Conservation (phyloP, 768 basidiomycete species). For the Mycena galopus region DNA sequence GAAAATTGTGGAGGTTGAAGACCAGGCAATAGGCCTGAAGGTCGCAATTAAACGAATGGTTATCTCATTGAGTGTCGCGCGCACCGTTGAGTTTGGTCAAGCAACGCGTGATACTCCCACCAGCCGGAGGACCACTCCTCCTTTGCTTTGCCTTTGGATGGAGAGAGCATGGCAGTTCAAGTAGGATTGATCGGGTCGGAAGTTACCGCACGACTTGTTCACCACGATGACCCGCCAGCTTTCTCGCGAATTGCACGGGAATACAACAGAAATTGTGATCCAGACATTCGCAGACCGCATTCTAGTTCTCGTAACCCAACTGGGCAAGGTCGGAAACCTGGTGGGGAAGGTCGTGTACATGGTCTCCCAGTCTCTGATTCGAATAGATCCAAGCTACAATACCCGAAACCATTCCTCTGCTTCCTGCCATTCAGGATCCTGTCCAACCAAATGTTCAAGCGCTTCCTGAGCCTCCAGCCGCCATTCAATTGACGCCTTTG, state of each 20-base stretch:
- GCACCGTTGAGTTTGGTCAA: slow-evolving; percentile 69
- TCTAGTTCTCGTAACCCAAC: slow-evolving; percentile 90
- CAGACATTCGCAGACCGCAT: slow-evolving; percentile 86
- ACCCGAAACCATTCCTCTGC: slow-evolving; percentile 71
- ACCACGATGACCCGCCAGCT: slow-evolving; percentile 63
- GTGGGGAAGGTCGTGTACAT: slow-evolving; percentile 56
- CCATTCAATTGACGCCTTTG: slow-evolving; percentile 81
- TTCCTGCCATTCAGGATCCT: slow-evolving; percentile 53
- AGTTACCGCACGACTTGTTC: neutral
- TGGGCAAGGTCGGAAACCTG: slow-evolving; percentile 91
- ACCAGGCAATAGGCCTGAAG: slow-evolving; percentile 79
- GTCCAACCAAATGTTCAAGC: slow-evolving; percentile 48
- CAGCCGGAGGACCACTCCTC: slow-evolving; percentile 75
- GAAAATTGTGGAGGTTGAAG: slow-evolving; percentile 76
- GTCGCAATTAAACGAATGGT: slow-evolving; percentile 3
- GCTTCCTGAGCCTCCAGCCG: slow-evolving; percentile 74
- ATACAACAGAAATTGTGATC: slow-evolving; percentile 79
- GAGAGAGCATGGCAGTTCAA: slow-evolving; percentile 44
- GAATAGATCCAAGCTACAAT: slow-evolving; percentile 84
- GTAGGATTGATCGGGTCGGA: neutral
- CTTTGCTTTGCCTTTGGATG: slow-evolving; percentile 67
- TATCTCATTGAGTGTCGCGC: slow-evolving; percentile 30
- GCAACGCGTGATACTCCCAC: slow-evolving; percentile 80
- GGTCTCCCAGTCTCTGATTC: slow-evolving; percentile 19
- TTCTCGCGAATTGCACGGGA: slow-evolving; percentile 65